phyloP scores from a whole-genome alignment of 2,329 filamentous ascomycete genomes.

The Apiospora hydei region DNA sequence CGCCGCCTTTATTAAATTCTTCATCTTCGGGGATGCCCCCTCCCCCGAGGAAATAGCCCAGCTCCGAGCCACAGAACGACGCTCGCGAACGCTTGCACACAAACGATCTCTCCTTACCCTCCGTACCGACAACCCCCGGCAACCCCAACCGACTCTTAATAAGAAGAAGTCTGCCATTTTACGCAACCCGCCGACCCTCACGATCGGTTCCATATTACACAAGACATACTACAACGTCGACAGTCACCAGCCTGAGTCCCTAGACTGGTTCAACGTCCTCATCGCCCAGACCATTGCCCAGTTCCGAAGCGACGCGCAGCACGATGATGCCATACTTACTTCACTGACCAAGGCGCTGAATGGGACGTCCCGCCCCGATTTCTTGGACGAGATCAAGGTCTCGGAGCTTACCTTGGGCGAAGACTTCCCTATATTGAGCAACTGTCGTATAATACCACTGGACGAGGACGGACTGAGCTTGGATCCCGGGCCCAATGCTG shows the following conservation, averaged over 20 bases:
- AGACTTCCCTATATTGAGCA: conserved; percentile 98
- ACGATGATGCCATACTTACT: conserved; percentile 87
- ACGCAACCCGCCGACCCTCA: conserved; percentile 75
- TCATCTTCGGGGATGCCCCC: conserved; percentile 96
- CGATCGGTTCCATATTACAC: conserved; percentile 90
- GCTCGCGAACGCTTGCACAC: conserved; percentile 77
- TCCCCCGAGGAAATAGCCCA: conserved; percentile 82
- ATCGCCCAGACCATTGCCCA: conserved; percentile 97
- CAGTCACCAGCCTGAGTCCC: conserved; percentile 92
- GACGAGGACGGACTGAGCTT: conserved; percentile 76
- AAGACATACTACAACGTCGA: conserved; percentile 99
- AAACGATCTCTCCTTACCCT: conserved; percentile 75
- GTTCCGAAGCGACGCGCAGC: conserved; percentile 88
- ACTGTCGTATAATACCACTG: conserved; percentile 93
- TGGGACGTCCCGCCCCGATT: conserved; percentile 84
- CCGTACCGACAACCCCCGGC: conserved; percentile 50
- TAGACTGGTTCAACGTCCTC: conserved; percentile 99
- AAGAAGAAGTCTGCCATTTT: conserved; percentile 77
- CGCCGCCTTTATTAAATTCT: conserved; percentile 98
- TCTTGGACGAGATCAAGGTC: conserved; percentile 90
- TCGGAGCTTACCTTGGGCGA: conserved; percentile 94
- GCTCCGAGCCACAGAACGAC: conserved; percentile 75
- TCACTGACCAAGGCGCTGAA: conserved; percentile 88
- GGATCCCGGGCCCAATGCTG: conserved; percentile 47
- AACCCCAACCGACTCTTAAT: conserved; percentile 55